Percentiles rank a stretch among this genome's conserved stretches.
Conservation (phyloP, 257 asterid genomes). For the Thymus quinquecostatus region DNA sequence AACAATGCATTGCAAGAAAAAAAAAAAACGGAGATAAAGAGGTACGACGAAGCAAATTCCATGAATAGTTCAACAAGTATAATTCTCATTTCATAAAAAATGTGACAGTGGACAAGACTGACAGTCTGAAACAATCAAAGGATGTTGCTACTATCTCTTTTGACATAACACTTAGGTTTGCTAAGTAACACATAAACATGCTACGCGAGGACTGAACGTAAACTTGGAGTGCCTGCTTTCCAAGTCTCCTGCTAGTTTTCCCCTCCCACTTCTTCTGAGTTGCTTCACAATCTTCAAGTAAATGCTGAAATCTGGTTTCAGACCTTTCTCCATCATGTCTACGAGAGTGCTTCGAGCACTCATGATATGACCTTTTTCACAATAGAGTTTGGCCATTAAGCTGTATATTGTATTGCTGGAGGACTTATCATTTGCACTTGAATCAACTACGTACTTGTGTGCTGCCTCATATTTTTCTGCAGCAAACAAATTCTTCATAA, state of each 20-base stretch:
- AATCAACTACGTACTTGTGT: constrained; percentile 53
- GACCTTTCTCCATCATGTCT: constrained; percentile 76
- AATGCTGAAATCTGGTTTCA: constrained; percentile 58
- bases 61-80: not conserved
- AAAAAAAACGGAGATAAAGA: not conserved
- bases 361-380: constrained; percentile 50
- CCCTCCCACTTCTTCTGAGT: constrained; percentile 48
- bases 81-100: constrained; percentile 32
- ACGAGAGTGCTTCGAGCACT: constrained; percentile 55
- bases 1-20: not conserved
- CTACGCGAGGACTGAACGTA: constrained; percentile 24
- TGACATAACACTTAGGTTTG: not conserved
- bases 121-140: constrained; percentile 18
- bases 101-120: constrained; percentile 22
- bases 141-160: constrained; percentile 15
- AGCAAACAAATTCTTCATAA: constrained; percentile 53
- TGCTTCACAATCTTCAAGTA: constrained; percentile 47
- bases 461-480: constrained; percentile 53
- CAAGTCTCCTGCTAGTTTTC: constrained; percentile 52
- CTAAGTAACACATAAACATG: constrained; percentile 30
- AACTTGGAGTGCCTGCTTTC: constrained; percentile 42
- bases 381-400: constrained; percentile 63
- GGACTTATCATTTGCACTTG: constrained; percentile 38
- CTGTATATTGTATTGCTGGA: constrained; percentile 54
- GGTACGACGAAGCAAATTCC: not conserved